These are phyloP conservation scores for Gossypium gossypioides DNA, from an alignment of 441 rosid species.

Conservation along the genomic window DNA sequence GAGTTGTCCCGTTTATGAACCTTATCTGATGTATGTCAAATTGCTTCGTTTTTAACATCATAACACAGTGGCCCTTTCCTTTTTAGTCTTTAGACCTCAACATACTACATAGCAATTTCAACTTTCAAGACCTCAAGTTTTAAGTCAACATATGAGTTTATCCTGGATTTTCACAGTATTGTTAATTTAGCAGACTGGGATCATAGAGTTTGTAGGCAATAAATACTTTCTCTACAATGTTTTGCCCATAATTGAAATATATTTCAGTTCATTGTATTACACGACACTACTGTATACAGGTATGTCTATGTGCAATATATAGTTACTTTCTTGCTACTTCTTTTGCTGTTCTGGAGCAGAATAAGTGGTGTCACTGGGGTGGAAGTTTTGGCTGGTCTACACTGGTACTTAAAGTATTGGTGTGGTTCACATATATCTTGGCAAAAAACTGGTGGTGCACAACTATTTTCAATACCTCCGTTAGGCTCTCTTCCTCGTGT, in stretches of 20 bases:
- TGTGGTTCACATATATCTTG: slow-evolving; percentile 61
- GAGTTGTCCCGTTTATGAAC: neutral
- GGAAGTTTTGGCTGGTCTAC: slow-evolving; percentile 58
- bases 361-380: slow-evolving; percentile 55
- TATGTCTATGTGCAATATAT: neutral
- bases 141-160: neutral
- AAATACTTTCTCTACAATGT: neutral
- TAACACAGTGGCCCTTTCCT: neutral
- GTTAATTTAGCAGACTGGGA: neutral
- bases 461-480: slow-evolving; percentile 36
- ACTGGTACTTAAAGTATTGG: slow-evolving; percentile 60
- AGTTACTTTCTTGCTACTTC: neutral
- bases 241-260: neutral
- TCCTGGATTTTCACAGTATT: neutral
- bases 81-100: neutral
- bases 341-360: slow-evolving; percentile 20
- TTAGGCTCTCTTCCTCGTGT: slow-evolving; percentile 46
- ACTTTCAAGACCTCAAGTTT: neutral
- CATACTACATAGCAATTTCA: neutral
- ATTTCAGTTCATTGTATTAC: neutral
- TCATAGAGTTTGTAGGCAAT: neutral
- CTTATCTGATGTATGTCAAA: neutral
- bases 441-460: slow-evolving; percentile 66
- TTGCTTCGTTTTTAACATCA: neutral
- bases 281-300: neutral